Evolutionary conservation across 768 basidiomycete genomes (phyloP).

Genomic region (Postia placenta): DNA sequence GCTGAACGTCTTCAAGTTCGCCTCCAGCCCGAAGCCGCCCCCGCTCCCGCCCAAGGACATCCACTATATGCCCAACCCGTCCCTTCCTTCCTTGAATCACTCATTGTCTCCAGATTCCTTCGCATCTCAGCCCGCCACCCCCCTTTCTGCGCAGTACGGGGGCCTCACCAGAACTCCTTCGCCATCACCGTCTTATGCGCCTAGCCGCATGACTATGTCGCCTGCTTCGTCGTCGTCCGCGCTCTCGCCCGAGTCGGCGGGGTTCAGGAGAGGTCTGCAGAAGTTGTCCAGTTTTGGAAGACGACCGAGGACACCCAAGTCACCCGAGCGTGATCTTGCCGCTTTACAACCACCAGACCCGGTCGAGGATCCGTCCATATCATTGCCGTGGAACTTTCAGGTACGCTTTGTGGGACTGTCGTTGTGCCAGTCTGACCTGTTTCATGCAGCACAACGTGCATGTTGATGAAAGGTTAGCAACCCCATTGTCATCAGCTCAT

Average conservation of each 20-base stretch:
- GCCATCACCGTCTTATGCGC: slow-evolving; percentile 20
- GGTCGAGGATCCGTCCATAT: slow-evolving; percentile 55
- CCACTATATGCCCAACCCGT: slow-evolving; percentile 35
- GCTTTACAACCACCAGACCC: slow-evolving; percentile 17
- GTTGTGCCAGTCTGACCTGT: not conserved
- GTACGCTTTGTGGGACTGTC: slow-evolving; percentile 28
- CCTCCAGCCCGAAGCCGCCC: slow-evolving; percentile 34
- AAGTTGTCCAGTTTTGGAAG: slow-evolving; percentile 30
- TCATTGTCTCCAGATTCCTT: slow-evolving; percentile 42
- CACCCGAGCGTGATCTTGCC: slow-evolving; percentile 12
- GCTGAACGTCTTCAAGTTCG: slow-evolving; percentile 37
- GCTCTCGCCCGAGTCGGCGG: slow-evolving; percentile 19
- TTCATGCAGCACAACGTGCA: slow-evolving; percentile 63
- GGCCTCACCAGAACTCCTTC: slow-evolving; percentile 23
- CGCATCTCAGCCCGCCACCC: slow-evolving; percentile 19
- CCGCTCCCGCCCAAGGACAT: slow-evolving; percentile 63
- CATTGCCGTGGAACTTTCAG: slow-evolving; percentile 72
- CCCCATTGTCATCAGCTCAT: not conserved
- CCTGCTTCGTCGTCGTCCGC: slow-evolving; percentile 14
- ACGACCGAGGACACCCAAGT: slow-evolving; percentile 27
- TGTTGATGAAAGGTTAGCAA: slow-evolving; percentile 64
- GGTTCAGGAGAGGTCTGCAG: slow-evolving; percentile 27
- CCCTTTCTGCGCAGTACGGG: slow-evolving; percentile 24
- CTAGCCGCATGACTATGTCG: slow-evolving; percentile 13
- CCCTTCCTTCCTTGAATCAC: slow-evolving; percentile 36